These are phyloP conservation scores for Conticribra guillardii DNA, from an alignment of 108 stramenopile species.

Conservation along the genomic window DNA sequence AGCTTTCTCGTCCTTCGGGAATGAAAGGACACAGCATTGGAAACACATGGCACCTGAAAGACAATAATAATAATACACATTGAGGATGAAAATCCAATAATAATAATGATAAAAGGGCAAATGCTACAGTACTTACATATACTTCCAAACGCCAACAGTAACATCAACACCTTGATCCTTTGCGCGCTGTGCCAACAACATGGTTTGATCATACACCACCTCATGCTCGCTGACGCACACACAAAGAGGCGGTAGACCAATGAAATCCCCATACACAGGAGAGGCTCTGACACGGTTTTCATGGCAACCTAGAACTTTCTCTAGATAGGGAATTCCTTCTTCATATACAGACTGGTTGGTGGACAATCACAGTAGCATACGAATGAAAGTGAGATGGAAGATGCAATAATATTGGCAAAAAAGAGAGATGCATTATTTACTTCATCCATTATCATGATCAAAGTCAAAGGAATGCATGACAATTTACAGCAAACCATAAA, in stretches of 20 bases:
- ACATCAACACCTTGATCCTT: constrained; percentile 60
- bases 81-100: neutral
- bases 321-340: constrained; percentile 51
- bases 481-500: too few relatives aligned
- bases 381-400: too few relatives aligned
- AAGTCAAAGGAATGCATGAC: too few relatives aligned
- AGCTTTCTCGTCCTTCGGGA: constrained; percentile 67
- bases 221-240: constrained; percentile 79
- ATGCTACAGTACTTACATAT: constrained; percentile 43
- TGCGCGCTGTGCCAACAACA: constrained; percentile 61
- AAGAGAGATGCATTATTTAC: neutral
- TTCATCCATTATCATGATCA: too few relatives aligned
- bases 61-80: constrained; percentile 7
- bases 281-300: constrained; percentile 63
- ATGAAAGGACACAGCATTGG: constrained; percentile 65
- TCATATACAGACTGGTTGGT: constrained; percentile 47
- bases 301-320: constrained; percentile 43
- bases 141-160: constrained; percentile 76
- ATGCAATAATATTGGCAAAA: neutral
- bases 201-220: constrained; percentile 76
- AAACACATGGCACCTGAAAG: constrained; percentile 81
- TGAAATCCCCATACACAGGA: constrained; percentile 62
- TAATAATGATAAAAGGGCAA: neutral
- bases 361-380: neutral
- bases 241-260: constrained; percentile 76